Evolutionary conservation across 257 asterid genomes (phyloP), one percentile per base, ranked within the genome.

Genomic region (Solanum ossicruentum): DNA sequence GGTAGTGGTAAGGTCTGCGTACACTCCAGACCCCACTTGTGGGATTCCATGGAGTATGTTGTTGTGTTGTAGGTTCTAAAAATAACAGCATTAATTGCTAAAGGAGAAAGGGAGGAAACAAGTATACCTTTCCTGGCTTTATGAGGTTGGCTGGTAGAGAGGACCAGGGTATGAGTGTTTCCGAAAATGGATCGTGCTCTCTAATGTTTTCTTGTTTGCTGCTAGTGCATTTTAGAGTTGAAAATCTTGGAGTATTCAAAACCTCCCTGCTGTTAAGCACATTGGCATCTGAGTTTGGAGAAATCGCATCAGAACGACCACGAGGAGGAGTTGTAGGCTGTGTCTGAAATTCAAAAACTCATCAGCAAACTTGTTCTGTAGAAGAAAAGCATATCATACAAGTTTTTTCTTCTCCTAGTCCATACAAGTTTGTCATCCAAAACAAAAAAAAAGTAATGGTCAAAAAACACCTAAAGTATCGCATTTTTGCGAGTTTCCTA

Each of bases 81-180:
- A 41, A 6, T 0, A 43, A 73, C 45, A 39, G 81, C 1, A 7
- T 11, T 32, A 71, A 43, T 11, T 70, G 2, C 21, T 8, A 23
- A 75, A 75, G 82, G 45, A 75, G 61, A 23, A 23, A 3, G n/a
- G 3, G 8, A 21, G 21, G 58, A 73, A 73, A 73, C 2, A 73
- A 23, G 36, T 9, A 23, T 88, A 95, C 99, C 98, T 94, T 94
- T 69, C 92, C 94, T 39, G 94, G 92, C 88, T 90, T 95, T 32
- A 90, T 81, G 84, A 95, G 97, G 47, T 90, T 83, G 81, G 93
- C 47, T 63, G 99, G 98, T 67, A 95, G 86, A 87, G 83, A 86
- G 85, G 97, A 89, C 99, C 98, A 95, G 51, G 93, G 87, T 87
- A 91, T 83, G 75, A 89, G 86, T 85, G 41, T 75, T 49, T 91